Evolutionary conservation across 768 basidiomycete species (phyloP).

Genomic region (Rhizopogon vesiculosus): DNA sequence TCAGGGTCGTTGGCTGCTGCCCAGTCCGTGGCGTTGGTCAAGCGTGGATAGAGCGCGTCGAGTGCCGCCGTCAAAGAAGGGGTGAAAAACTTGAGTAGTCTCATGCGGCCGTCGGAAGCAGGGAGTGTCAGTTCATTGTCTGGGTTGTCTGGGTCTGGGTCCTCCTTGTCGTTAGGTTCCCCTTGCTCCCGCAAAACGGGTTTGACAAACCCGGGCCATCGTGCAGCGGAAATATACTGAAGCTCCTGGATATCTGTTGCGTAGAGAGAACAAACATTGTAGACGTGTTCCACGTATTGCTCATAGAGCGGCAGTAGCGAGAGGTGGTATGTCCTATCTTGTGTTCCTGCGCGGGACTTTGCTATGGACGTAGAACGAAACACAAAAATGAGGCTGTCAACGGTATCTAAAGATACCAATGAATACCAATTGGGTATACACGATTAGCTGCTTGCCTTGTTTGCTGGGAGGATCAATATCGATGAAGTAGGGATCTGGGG

Average conservation of each 20-base stretch:
- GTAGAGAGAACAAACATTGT: constrained; percentile 58
- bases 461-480: constrained; percentile 50
- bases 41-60: constrained; percentile 64
- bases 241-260: constrained; percentile 66
- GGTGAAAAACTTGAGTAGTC: constrained; percentile 59
- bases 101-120: constrained; percentile 57
- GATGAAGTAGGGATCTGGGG: constrained; percentile 69
- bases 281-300: constrained; percentile 58
- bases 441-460: constrained; percentile 40
- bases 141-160: constrained; percentile 13
- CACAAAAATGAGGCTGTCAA: constrained; percentile 34
- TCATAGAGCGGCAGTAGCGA: constrained; percentile 53
- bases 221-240: constrained; percentile 69
- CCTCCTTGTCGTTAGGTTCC: constrained; percentile 16
- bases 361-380: constrained; percentile 23
- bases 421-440: neutral
- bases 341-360: constrained; percentile 1
- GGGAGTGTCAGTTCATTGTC: constrained; percentile 33
- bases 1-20: constrained; percentile 46
- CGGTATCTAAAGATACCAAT: constrained; percentile 20
- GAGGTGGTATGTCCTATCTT: constrained; percentile 43
- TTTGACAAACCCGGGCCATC: constrained; percentile 77
- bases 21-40: constrained; percentile 63
- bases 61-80: constrained; percentile 58
- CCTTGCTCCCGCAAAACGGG: constrained; percentile 55